Conservation (phyloP, 768 basidiomycete species). For the Phylloporus sp. region DNA sequence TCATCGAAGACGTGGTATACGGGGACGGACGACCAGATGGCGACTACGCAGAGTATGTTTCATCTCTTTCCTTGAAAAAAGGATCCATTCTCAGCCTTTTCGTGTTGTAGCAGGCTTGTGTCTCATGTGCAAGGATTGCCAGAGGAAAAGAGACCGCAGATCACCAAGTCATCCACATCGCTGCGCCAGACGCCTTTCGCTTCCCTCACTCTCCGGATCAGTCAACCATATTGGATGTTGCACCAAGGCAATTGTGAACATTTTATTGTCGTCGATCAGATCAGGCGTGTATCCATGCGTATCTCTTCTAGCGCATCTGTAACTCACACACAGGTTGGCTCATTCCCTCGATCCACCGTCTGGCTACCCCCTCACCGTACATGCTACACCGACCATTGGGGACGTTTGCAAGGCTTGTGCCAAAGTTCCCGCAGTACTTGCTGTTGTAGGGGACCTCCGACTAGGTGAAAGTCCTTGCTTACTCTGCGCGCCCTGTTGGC, state of each 20-base stretch:
- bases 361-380: constrained; percentile 66
- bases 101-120: constrained; percentile 42
- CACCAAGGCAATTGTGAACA: constrained; percentile 84
- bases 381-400: constrained; percentile 57
- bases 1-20: constrained; percentile 58
- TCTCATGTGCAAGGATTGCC: constrained; percentile 34
- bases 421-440: constrained; percentile 65
- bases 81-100: background rate
- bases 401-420: constrained; percentile 66
- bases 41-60: constrained; percentile 59
- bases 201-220: constrained; percentile 56
- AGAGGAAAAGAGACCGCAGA: constrained; percentile 27
- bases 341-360: constrained; percentile 52
- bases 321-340: constrained; percentile 42
- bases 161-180: constrained; percentile 39
- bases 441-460: constrained; percentile 67
- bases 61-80: background rate
- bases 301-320: background rate
- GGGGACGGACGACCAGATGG: constrained; percentile 44
- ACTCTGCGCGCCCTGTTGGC: constrained; percentile 73
- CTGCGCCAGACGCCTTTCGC: constrained; percentile 49
- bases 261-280: constrained; percentile 66
- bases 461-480: constrained; percentile 77
- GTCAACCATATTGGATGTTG: constrained; percentile 79
- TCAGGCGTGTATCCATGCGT: constrained; percentile 45